Conservation (phyloP, 148 eudicot genomes). For the Mesembryanthemum crystallinum region DNA sequence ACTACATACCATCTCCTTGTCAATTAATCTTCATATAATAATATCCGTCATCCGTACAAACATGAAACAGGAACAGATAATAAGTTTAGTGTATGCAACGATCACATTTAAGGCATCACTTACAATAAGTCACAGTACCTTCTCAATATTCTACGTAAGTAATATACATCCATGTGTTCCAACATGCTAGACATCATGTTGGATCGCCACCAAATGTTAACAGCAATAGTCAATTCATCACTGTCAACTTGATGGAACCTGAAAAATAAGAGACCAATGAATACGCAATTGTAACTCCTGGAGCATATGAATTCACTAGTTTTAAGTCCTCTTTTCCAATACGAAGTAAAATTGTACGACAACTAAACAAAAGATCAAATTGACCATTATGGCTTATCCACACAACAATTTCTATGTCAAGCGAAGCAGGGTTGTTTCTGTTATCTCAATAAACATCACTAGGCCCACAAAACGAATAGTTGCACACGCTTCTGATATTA, state of each 20-base stretch:
- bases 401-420: background rate
- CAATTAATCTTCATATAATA: constrained; percentile 58
- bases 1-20: constrained; percentile 81
- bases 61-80: constrained; percentile 23
- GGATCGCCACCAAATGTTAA: constrained; percentile 96
- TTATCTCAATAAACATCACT: background rate
- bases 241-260: constrained; percentile 98
- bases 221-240: constrained; percentile 78
- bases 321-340: background rate
- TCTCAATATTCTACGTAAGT: constrained; percentile 71
- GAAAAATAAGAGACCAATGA: constrained; percentile 20
- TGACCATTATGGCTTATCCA: constrained; percentile 1
- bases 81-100: constrained; percentile 10
- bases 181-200: constrained; percentile 55
- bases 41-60: constrained; percentile 27
- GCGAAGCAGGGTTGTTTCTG: background rate
- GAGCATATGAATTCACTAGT: background rate
- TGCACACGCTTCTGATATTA: background rate
- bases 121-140: constrained; percentile 44
- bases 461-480: background rate
- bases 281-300: background rate
- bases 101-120: background rate
- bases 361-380: background rate
- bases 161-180: constrained; percentile 96
- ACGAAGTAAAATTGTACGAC: background rate